These are phyloP conservation scores for Fusarium nisikadoi DNA, from an alignment of 2,329 filamentous ascomycete species.

Conservation along the genomic window DNA sequence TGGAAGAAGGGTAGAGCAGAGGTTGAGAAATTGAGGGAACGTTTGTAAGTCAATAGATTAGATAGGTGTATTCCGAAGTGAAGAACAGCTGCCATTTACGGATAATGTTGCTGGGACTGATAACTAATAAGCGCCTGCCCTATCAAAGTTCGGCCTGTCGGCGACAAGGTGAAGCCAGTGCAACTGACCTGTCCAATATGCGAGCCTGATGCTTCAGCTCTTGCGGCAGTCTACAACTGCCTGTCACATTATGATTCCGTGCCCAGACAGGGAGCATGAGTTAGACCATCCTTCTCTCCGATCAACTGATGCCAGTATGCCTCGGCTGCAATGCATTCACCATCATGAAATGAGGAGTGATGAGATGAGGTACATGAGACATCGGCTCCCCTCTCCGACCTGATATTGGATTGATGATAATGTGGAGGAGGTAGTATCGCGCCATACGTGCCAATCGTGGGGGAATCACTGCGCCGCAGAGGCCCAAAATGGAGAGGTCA, in stretches of 20 bases:
- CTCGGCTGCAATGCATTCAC: conserved; percentile 22
- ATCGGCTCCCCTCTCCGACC: conserved; percentile 27
- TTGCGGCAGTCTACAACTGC: neutral
- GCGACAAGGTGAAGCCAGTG: conserved; percentile 8
- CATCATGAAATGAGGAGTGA: neutral
- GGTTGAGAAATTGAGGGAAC: neutral
- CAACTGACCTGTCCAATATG: neutral
- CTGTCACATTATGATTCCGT: neutral
- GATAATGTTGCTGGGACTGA: conserved; percentile 1
- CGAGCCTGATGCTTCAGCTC: neutral
- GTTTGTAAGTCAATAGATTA: conserved; percentile 3
- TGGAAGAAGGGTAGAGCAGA: neutral
- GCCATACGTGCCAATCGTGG: conserved; percentile 43
- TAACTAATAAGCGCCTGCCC: conserved; percentile 16
- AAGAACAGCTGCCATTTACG: conserved; percentile 10
- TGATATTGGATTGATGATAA: conserved; percentile 17
- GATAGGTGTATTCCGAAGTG: neutral
- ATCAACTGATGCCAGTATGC: conserved; percentile 2
- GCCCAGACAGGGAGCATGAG: neutral
- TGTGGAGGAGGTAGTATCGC: conserved; percentile 35
- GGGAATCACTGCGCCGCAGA: conserved; percentile 33
- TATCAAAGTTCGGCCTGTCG: conserved; percentile 18
- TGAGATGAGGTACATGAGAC: conserved; percentile 28
- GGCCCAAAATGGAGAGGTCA: neutral
- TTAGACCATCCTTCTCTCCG: neutral